Evolutionary conservation across 768 basidiomycete genomes (phyloP), one percentile per base, ranked within the genome.

Genomic region (Epithele typhae): DNA sequence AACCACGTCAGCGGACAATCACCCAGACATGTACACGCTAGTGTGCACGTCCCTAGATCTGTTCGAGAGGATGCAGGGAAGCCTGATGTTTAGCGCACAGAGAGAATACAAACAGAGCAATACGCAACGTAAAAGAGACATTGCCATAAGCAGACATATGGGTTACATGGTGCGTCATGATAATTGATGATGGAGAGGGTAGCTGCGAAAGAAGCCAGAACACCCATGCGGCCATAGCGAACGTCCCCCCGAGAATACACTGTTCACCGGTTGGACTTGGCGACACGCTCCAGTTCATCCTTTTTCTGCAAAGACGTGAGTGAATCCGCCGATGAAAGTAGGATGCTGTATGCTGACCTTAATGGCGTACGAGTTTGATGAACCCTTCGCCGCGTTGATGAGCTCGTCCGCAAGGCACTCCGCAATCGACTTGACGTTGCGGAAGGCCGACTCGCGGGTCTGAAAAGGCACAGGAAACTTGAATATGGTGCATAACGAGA

Each of bases 391-490:
- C 44, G 96, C 96, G 70, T 99, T 99, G 81, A 98, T 97, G 64
- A 98, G 87, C 71, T 99, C 96, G 68, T 98, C 96, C 51, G 96
- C 95, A 43, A 98, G 81, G 74, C 95, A 97, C 75, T 98, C 95
- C 51, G 96, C 93, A 60, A 99, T 87, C 51, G 93, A 96, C 74
- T 99, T 99, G 62, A 97, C 91, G 75, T 99, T 99, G 72, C 96
- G 92, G 92, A 99, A 99, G 43, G 96, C 93, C 37, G 95, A 97
- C 74, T 99, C 96, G 65, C 96, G 96, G 54, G 95, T 96, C 92
- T 96, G 11, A 58, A 18, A 37, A 24, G 25, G n/a, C 15, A 40
- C 47, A 48, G 43, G 25, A 33, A 12, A n/a, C 12, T 17, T 11
- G 7, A 23, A 41, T 6, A 43, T 15, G 0, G 11, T 43, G 9